Evolutionary conservation across 306 rosid genomes (phyloP), one percentile per base, ranked within the genome.

Genomic region (Medicago ruthenica): DNA sequence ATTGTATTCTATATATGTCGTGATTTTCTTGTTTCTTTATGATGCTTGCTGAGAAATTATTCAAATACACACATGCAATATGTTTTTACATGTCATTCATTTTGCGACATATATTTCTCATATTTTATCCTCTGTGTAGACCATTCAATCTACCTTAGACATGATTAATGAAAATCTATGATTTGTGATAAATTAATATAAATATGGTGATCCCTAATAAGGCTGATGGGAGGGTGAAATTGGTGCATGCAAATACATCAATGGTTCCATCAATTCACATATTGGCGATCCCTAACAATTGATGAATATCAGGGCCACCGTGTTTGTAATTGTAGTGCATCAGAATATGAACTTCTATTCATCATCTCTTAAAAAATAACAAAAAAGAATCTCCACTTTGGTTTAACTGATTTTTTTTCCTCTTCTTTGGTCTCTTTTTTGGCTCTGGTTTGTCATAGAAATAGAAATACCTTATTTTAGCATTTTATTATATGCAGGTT

Each of bases 401-500:
- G 10, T 8, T 39, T 39, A 1, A 10, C 9, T 0, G 45, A 8
- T 40, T 8, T 10, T 40, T 24, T 24, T 24, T 24, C n/a, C 3
- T 24, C 27, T 24, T 24, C 27, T 24, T 24, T 24, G 1, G 27
- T 24, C 3, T 24, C 27, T 24, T 24, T 24, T 24, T 24, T 24
- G 27, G 3, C 27, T 24, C 3, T 24, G 27, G 3, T 24, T 24
- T 24, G 27, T n/a, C n/a, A n/a, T 24, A 75, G 71, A 34, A 39
- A 1, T n/a, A 53, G 34, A 65, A 66, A 60, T 59, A 22, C 50
- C 63, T 76, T 34, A 66, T 64, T 58, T 14, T 39, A 47, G 22
- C 76, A 14, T 65, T 42, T 67, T 40, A 20, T 31, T 31, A 34
- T 73, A 47, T 83, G 74, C 86, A 89, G 93, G 83, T 73, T 63